Evolutionary conservation across 2,329 filamentous ascomycete species (phyloP), one percentile per base, ranked within the genome.

Genomic region (Botryotinia convoluta): DNA sequence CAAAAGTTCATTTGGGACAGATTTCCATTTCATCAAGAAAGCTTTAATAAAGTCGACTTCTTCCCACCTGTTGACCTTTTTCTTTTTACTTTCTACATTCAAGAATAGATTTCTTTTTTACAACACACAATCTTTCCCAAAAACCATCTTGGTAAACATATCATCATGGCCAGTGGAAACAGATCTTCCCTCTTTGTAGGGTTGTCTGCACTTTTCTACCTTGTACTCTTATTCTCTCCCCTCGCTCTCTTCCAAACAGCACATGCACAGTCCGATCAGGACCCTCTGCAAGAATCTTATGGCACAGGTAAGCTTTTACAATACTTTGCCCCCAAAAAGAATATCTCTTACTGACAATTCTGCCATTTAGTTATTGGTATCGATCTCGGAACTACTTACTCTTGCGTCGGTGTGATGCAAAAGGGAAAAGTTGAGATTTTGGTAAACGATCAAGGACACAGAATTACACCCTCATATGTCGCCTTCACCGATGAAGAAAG

Each of bases 401-500:
- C 89, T 81, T 97, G 94, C 85, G 94, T 97, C 80, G 94, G 93
- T 92, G 93, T 97, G 83, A 97, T 97, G 94, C 92, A 95, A 83
- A 93, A 94, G 83, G 94, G 94, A 83, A 96, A 95, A 85, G 94
- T 97, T 79, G 94, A 97, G 82, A 97, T 97, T 86, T 88, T 97
- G 80, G 93, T 93, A 85, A 97, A 97, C 87, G 94, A 97, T 85
- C 94, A 97, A 88, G 94, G 94, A 88, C 94, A 97, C 90, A 93
- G 94, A 87, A 97, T 97, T 79, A 97, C 94, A 80, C 94, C 94
- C 72, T 97, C 94, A 77, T 97, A 96, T 85, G 94, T 97, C 82
- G 94, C 94, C 81, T 97, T 97, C 85, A 98, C 94, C 84, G 95
- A 98, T 81, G 94, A 98, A 77, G 96, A 98, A 86, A 92, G 96